A percentile compares a stretch with the other conserved stretches of the same genome.
These are phyloP conservation scores for Yamadazyma dendronema DNA, from an alignment of 1,139 yeast species.

Conservation along the genomic window DNA sequence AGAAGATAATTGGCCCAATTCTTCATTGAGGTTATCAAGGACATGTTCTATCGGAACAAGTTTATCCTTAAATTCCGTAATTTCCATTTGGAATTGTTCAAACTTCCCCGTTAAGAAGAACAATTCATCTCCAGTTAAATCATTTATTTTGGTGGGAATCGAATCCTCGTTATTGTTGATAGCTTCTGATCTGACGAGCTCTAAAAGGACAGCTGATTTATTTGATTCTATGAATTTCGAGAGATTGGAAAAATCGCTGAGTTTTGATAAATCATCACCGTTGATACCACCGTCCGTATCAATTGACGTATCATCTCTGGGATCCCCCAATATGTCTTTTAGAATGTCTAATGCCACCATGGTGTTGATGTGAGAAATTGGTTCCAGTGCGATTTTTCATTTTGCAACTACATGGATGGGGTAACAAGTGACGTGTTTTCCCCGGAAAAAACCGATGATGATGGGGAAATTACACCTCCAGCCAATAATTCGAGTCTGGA, in stretches of 20 bases:
- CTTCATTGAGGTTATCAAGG: conserved; percentile 52
- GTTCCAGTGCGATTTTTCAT: background rate
- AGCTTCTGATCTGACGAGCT: conserved; percentile 20
- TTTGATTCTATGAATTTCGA: background rate
- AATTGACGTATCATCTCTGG: background rate
- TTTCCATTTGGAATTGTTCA: conserved; percentile 30
- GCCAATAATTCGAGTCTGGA: no score
- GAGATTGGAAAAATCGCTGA: background rate
- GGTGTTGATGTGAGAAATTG: background rate
- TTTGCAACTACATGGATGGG: background rate
- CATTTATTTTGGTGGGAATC: conserved; percentile 5
- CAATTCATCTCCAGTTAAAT: conserved; percentile 13
- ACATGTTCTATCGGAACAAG: conserved; percentile 39
- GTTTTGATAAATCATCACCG: no score
- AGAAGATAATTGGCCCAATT: conserved; percentile 57
- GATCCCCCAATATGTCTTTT: conserved; percentile 4
- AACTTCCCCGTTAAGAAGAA: conserved; percentile 19
- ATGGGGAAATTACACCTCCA: no score
- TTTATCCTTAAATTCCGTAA: conserved; percentile 37
- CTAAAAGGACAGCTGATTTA: conserved; percentile 12
- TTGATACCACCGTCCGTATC: background rate
- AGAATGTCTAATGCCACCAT: conserved; percentile 1
- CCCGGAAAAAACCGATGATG: background rate
- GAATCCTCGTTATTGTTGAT: conserved; percentile 5
- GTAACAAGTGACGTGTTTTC: background rate